These are phyloP conservation scores for Metschnikowia baotianmanensis DNA, from an alignment of 805 yeast genomes.

Conservation along the genomic window DNA sequence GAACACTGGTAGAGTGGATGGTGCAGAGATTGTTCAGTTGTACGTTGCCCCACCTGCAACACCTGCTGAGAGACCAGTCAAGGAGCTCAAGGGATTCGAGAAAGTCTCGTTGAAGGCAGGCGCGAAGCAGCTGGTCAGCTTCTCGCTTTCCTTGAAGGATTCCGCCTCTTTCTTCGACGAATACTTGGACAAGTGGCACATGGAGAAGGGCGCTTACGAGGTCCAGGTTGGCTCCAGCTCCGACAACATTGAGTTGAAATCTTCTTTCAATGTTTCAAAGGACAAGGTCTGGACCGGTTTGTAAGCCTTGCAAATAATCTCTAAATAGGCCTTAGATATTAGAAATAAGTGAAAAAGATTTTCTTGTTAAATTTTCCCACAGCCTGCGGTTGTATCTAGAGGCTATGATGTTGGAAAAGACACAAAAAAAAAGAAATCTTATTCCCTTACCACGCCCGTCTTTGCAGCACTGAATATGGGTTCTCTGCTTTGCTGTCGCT, in stretches of 20 bases:
- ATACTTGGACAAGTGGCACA: conserved; percentile 26
- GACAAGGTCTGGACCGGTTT: conserved; percentile 16
- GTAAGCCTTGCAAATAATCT: neutral
- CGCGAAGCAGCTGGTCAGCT: conserved; percentile 13
- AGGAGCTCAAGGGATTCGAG: conserved; percentile 31
- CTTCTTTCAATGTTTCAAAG: conserved; percentile 9
- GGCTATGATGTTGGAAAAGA: too few species aligned
- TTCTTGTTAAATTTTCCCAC: too few species aligned
- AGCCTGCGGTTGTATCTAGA: too few species aligned
- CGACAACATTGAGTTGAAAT: conserved; percentile 11
- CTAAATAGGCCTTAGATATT: too few species aligned
- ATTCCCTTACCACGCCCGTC: too few species aligned
- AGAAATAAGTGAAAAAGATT: too few species aligned
- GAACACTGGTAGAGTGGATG: conserved; percentile 26
- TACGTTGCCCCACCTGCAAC: conserved; percentile 22
- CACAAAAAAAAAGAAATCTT: too few species aligned
- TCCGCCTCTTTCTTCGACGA: conserved; percentile 31
- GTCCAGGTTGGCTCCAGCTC: conserved; percentile 24
- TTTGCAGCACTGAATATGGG: too few species aligned
- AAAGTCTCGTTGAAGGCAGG: conserved; percentile 26
- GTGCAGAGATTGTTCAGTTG: conserved; percentile 30
- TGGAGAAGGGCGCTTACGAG: conserved; percentile 26
- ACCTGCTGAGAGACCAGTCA: conserved; percentile 24
- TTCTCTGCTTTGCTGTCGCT: too few species aligned
- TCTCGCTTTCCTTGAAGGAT: conserved; percentile 25